Base-by-base conservation (phyloP, 495 filamentous ascomycete genomes). In the Lasiosphaeria hispida region DNA sequence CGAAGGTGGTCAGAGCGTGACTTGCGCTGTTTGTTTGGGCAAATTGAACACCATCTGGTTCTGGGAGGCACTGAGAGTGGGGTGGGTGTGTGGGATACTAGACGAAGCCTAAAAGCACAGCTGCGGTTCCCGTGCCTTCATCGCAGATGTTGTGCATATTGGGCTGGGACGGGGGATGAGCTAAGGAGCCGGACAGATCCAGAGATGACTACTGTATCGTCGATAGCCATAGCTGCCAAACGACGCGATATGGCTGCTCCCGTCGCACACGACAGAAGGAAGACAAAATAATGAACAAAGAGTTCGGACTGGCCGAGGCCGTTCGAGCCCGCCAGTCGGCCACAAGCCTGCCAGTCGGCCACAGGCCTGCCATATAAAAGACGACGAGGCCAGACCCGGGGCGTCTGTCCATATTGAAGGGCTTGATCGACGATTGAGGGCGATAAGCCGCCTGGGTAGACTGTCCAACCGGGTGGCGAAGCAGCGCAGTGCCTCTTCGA, bases 161-260 rank as follows among this genome's bases (percentile, higher is more conserved):
- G 52, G 52, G 42, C 11, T 30, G 5, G 23, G 23, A 30, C 23
- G 23, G 5, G 23, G 23, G 41, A 13, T 34, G 34, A 45, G 53
- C 42, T 55, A 55, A 45, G 53, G 35, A n/a, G 40, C 53, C 53
- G 42, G 53, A n/a, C n/a, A n/a, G n/a, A n/a, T n/a, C n/a, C 42
- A 48, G 30, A 38, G 53, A 45, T 36, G 41, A 55, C 53, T 41
- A 42, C 47, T 45, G 53, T 47, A 40, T 35, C 52, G 36, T 19
- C 8, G 5, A 35, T 14, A 7, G 11, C 47, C 23, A 10, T 49
- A 14, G 10, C 19, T n/a, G 30, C 34, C 34, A 52, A 34, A 14
- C n/a, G 49, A 14, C 33, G 35, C 7, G 36, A 14, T 14, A 19
- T 47, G 43, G 17, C 17, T 23, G 17, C 17, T 47, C 17, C 30